A percentile compares a stretch with the other conserved stretches of the same genome.
phyloP scores from a whole-genome alignment of 1,284 basidiomycete species.

The Sanghuangporus sanghuang region DNA sequence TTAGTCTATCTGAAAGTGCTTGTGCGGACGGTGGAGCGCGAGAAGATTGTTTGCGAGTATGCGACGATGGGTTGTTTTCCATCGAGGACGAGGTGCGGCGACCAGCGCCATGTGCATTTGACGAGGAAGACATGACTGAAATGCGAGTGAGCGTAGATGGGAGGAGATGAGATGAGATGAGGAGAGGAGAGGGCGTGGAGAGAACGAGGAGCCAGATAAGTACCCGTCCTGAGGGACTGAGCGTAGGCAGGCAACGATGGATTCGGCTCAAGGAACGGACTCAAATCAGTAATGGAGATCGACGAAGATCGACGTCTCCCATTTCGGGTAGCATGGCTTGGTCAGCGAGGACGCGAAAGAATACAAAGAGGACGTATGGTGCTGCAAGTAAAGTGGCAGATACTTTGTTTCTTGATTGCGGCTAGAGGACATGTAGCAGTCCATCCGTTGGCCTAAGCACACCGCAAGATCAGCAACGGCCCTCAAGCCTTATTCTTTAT shows the following conservation, averaged over 20 bases:
- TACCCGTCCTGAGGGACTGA: no score
- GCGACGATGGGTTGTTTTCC: not conserved
- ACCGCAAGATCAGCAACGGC: not conserved
- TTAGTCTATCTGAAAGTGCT: not conserved
- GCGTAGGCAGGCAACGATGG: not conserved
- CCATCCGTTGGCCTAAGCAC: not conserved
- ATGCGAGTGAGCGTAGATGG: not conserved
- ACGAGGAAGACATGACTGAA: not conserved
- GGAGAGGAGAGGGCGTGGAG: not conserved
- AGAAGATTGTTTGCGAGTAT: not conserved
- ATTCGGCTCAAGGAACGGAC: not conserved
- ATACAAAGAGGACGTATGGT: not conserved
- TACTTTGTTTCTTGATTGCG: no score
- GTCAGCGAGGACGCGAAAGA: not conserved
- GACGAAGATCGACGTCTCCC: not conserved
- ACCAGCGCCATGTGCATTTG: not conserved
- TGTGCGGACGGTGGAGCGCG: not conserved
- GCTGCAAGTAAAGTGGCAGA: not conserved
- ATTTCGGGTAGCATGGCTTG: not conserved
- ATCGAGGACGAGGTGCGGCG: not conserved
- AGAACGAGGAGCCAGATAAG: not conserved
- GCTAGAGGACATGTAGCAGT: not conserved
- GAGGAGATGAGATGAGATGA: not conserved
- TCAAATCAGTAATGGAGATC: not conserved
- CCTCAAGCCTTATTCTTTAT: not conserved